A percentile compares a stretch with the other conserved stretches of the same genome.
These are phyloP conservation scores for Coffea eugenioides DNA, from an alignment of 257 asterid species.

Conservation along the genomic window DNA sequence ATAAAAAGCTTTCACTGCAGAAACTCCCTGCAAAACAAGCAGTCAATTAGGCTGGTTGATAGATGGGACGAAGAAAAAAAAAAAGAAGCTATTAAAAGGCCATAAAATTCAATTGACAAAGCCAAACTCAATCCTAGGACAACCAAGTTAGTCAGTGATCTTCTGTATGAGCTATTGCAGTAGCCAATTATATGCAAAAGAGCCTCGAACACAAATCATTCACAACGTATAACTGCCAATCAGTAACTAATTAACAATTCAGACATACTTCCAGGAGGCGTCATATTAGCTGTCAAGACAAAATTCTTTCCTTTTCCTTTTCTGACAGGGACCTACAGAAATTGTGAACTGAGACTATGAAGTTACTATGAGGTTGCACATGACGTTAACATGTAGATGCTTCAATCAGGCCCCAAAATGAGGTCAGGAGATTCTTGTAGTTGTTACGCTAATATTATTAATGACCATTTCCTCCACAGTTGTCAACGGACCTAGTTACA, in stretches of 20 bases:
- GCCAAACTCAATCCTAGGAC: background rate
- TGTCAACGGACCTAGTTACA: too few relatives aligned
- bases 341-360: too few relatives aligned
- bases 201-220: background rate
- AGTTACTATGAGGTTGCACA: background rate
- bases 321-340: background rate
- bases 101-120: background rate
- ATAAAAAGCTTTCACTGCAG: conserved; percentile 85
- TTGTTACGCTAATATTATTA: too few relatives aligned
- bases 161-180: background rate
- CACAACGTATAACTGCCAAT: background rate
- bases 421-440: background rate
- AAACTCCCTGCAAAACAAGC: conserved; percentile 60
- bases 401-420: background rate
- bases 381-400: background rate
- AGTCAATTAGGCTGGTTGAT: background rate
- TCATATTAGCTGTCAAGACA: background rate
- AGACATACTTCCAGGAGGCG: background rate
- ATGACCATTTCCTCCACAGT: background rate
- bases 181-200: background rate
- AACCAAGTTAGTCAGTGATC: background rate
- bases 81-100: background rate
- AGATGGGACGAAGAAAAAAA: background rate
- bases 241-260: background rate
- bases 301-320: background rate